Percentiles rank a stretch among this genome's conserved stretches.
Evolutionary conservation across 345 rosid species (phyloP).

Genomic region (Gossypium turneri): DNA sequence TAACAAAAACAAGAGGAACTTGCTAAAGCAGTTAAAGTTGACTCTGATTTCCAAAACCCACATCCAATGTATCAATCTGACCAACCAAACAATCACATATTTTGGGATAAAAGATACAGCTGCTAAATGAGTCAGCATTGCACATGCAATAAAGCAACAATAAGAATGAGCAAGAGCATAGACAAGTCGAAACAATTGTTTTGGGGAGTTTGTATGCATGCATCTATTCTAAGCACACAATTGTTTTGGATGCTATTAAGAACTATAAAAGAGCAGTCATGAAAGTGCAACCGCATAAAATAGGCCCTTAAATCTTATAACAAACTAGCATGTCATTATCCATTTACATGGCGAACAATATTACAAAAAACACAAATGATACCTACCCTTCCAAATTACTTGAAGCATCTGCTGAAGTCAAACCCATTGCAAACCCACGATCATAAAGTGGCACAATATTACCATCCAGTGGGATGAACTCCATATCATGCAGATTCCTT

Average conservation of each 20-base stretch:
- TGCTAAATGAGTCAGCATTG: too few relatives aligned
- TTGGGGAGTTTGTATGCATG: neutral
- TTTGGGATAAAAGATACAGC: too few relatives aligned
- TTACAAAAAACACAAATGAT: neutral
- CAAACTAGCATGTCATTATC: neutral
- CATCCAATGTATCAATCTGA: too few relatives aligned
- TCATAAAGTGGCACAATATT: slow-evolving; percentile 75
- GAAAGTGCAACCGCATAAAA: neutral
- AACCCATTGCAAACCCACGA: slow-evolving; percentile 76
- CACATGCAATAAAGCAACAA: too few relatives aligned
- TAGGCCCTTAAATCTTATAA: neutral
- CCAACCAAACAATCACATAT: too few relatives aligned
- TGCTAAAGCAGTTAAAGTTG: neutral
- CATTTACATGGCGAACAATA: neutral
- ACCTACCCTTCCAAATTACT: slow-evolving; percentile 68
- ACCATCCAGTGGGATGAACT: slow-evolving; percentile 40
- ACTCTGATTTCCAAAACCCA: too few relatives aligned
- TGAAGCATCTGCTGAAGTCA: slow-evolving; percentile 62
- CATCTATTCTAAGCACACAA: neutral
- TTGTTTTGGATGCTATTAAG: neutral
- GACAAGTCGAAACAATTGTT: neutral
- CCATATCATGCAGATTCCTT: slow-evolving; percentile 30
- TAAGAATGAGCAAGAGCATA: too few relatives aligned
- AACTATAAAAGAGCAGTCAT: neutral
- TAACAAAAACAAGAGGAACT: neutral